These are phyloP conservation scores for Cudoniella acicularis DNA, from an alignment of 495 filamentous ascomycete genomes.

Conservation along the genomic window DNA sequence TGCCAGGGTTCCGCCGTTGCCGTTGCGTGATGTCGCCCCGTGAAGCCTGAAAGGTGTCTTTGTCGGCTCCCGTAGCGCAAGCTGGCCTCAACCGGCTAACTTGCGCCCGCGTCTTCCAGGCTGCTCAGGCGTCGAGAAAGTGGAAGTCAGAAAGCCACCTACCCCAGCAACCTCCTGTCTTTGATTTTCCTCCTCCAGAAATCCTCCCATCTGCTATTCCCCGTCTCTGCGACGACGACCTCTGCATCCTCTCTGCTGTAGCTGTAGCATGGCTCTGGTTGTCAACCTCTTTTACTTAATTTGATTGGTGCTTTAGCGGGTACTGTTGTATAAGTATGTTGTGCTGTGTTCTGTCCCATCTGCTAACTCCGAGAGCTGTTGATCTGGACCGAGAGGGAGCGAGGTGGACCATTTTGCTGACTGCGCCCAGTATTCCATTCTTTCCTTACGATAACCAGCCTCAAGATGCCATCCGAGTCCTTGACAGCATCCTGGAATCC, in stretches of 20 bases:
- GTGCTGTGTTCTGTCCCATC: neutral
- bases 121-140: neutral
- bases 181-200: neutral
- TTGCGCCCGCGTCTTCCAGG: too few relatives aligned
- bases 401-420: constrained; percentile 5
- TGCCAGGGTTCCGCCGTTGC: too few relatives aligned
- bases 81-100: constrained; percentile 17
- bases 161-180: constrained; percentile 1
- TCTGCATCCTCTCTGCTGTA: neutral
- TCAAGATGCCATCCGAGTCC: constrained; percentile 20
- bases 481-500: constrained; percentile 48
- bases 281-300: constrained; percentile 8
- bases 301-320: constrained; percentile 24
- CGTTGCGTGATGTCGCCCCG: too few relatives aligned
- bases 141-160: neutral
- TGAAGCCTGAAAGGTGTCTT: constrained; percentile 1
- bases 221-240: neutral
- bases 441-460: constrained; percentile 7
- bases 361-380: neutral
- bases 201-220: neutral
- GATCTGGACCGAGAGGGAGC: neutral
- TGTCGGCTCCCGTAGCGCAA: constrained; percentile 2
- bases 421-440: constrained; percentile 21
- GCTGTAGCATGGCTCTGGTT: constrained; percentile 10
- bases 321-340: constrained; percentile 24